These are phyloP conservation scores for Boletus subparvulus DNA, from an alignment of 768 basidiomycete genomes.

Conservation along the genomic window DNA sequence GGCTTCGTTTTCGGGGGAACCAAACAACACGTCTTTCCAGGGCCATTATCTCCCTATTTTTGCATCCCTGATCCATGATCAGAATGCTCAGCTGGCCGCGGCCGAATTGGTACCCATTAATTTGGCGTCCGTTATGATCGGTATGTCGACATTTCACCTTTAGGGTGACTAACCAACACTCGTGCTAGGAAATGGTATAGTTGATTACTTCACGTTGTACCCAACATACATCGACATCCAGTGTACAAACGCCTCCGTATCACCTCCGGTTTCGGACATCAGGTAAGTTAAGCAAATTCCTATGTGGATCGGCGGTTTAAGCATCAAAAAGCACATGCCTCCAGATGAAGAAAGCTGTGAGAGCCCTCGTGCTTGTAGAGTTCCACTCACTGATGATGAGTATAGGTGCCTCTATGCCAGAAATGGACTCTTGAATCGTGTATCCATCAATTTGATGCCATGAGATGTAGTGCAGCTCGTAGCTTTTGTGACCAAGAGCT, in stretches of 20 bases:
- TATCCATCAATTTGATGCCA: conserved; percentile 61
- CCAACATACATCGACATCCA: conserved; percentile 48
- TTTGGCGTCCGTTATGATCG: conserved; percentile 45
- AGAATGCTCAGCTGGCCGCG: conserved; percentile 37
- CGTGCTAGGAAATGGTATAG: conserved; percentile 40
- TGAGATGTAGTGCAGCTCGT: conserved; percentile 64
- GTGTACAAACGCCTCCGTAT: conserved; percentile 48
- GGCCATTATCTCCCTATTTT: conserved; percentile 50
- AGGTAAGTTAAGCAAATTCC: background rate
- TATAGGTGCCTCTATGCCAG: conserved; percentile 67
- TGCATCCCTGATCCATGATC: conserved; percentile 44
- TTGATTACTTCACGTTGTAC: conserved; percentile 37
- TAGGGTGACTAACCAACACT: background rate
- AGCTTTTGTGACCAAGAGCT: conserved; percentile 57
- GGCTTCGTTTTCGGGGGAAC: background rate
- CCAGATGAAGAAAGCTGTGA: conserved; percentile 40
- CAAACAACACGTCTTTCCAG: conserved; percentile 21
- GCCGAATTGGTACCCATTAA: conserved; percentile 40
- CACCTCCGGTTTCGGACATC: conserved; percentile 29
- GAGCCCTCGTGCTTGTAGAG: background rate
- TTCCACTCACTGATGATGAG: background rate
- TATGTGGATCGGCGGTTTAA: background rate
- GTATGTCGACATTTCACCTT: conserved; percentile 20
- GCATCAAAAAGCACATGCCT: conserved; percentile 30
- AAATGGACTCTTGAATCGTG: conserved; percentile 55